phyloP scores from a whole-genome alignment of 495 filamentous ascomycete species.

The Tuber magnatum region DNA sequence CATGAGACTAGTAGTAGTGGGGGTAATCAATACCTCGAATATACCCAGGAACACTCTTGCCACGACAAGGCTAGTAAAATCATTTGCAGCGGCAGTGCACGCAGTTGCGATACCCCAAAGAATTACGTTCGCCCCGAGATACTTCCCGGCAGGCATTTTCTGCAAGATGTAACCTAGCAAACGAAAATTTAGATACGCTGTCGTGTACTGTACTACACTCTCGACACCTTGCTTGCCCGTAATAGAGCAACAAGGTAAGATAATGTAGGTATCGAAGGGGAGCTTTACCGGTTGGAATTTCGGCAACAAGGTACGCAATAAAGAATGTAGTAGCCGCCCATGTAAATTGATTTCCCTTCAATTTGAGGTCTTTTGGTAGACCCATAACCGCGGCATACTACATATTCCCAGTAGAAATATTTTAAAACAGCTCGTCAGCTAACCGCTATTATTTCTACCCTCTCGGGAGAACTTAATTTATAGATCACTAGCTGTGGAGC shows the following conservation, averaged over 20 bases:
- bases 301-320: constrained; percentile 51
- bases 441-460: neutral
- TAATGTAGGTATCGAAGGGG: neutral
- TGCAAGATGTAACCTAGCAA: constrained; percentile 45
- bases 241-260: neutral
- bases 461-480: neutral
- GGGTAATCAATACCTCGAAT: constrained; percentile 44
- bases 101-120: constrained; percentile 56
- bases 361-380: constrained; percentile 46
- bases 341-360: constrained; percentile 51
- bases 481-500: neutral
- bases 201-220: neutral
- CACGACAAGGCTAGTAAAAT: constrained; percentile 42
- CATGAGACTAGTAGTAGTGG: neutral
- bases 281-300: constrained; percentile 50
- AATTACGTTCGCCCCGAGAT: constrained; percentile 51
- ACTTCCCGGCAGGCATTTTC: constrained; percentile 51
- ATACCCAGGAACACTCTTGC: constrained; percentile 57
- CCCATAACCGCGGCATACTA: constrained; percentile 56
- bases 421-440: neutral
- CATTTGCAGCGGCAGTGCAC: constrained; percentile 50
- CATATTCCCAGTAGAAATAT: constrained; percentile 23
- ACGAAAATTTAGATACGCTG: neutral
- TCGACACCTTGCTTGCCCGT: neutral
- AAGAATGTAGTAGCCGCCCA: constrained; percentile 53